A percentile compares a stretch with the other conserved stretches of the same genome.
Evolutionary conservation across 1,284 basidiomycete species (phyloP).

Genomic region (Abortiporus biennis): DNA sequence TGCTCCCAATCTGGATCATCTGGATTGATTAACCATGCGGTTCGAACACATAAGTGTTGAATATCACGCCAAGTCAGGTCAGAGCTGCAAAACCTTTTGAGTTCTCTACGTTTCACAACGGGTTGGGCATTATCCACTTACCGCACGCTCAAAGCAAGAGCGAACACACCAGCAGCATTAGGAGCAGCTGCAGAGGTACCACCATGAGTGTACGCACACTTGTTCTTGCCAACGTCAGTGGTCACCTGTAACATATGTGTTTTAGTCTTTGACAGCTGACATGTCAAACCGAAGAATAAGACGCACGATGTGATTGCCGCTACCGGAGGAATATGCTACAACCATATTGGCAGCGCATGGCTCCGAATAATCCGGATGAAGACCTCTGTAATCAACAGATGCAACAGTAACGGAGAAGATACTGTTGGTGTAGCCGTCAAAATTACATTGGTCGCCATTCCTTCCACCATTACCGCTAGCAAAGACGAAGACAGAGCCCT

Average conservation of each 20-base stretch:
- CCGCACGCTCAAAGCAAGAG: slow-evolving; percentile 82
- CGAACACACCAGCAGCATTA: slow-evolving; percentile 88
- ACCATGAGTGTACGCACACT: slow-evolving; percentile 83
- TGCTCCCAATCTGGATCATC: slow-evolving; percentile 94
- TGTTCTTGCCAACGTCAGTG: slow-evolving; percentile 85
- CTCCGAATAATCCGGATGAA: slow-evolving; percentile 97
- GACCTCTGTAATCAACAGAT: slow-evolving; percentile 86
- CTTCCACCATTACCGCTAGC: slow-evolving; percentile 96
- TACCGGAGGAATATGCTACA: slow-evolving; percentile 95
- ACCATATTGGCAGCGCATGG: slow-evolving; percentile 96
- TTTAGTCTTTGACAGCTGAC: slow-evolving; percentile 13
- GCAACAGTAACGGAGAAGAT: slow-evolving; percentile 97
- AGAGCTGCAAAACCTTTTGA: slow-evolving; percentile 27
- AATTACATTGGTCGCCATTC: slow-evolving; percentile 96
- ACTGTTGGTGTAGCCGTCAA: slow-evolving; percentile 98
- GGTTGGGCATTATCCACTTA: no score
- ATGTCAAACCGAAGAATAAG: slow-evolving; percentile 6
- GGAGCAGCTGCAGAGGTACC: slow-evolving; percentile 98
- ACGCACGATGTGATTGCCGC: slow-evolving; percentile 86
- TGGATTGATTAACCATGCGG: slow-evolving; percentile 76
- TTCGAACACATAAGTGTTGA: slow-evolving; percentile 85
- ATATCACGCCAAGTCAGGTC: slow-evolving; percentile 96
- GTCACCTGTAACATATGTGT: slow-evolving; percentile 70
- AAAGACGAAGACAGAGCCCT: slow-evolving; percentile 95
- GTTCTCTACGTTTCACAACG: no score